Evolutionary conservation across 1,139 yeast genomes (phyloP), one percentile per base, ranked within the genome.

Genomic region (Arxiozyma bovina): DNA sequence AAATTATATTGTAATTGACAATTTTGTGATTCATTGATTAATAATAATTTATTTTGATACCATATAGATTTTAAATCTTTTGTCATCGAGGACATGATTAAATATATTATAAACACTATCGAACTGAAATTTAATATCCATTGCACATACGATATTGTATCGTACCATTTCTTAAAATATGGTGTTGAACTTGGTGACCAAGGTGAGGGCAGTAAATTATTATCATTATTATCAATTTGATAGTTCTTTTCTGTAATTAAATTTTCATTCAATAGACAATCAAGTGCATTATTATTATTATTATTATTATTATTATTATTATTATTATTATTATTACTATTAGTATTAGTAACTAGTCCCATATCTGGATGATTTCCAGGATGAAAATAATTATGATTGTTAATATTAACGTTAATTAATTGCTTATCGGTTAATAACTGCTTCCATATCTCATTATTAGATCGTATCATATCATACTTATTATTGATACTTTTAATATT

Each of bases 51-150:
- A 76, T 67, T 85, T 79, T 48, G 79, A 74, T 60, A 83, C 89
- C 55, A 89, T 75, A 67, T 85, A 80, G 68, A 78, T 77, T 81
- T 80, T 46, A 91, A 83, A 69, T 93, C 99, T 11, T 81, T 74
- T 49, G 80, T 76, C 8, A 91, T 77, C 1, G 93, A 80, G 18
- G 76, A 71, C 20, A 85, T 74, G 1, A 85, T 71, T 51, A 85
- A 73, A 59, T 80, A 81, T 17, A 84, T 65, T 18, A 87, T 67
- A 2, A 82, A 71, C 1, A 79, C 69, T 38, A 85, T 75, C 45
- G 91, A 75, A 5, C 82, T 63, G 0, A 82, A 68, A 64, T 91
- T 90, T 65, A 87, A 76, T 1, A 80, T 54, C 7, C 89, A 75
- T 67, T 90, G 97, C 42, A 88, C 71, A 60, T 89, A 85, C 42